These are phyloP conservation scores for Solanum bulbocastanum DNA, from an alignment of 257 asterid genomes.

Conservation along the genomic window DNA sequence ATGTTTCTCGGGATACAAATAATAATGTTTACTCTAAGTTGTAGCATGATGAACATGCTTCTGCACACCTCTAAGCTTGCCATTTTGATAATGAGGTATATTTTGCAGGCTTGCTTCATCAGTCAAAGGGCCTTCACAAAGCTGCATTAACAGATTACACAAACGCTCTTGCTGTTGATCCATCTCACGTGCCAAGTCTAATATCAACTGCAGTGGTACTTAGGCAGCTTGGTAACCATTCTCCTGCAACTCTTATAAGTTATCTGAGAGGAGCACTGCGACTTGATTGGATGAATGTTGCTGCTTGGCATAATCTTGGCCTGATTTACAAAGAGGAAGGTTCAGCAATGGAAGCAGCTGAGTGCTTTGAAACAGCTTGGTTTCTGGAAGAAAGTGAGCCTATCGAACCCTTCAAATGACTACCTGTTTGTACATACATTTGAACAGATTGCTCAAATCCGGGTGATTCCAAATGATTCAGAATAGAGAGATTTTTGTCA, in stretches of 20 bases:
- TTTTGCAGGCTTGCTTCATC: conserved; percentile 64
- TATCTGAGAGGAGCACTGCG: conserved; percentile 2
- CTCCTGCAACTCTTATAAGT: background rate
- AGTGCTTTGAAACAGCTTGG: conserved; percentile 6
- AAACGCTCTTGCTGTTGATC: conserved; percentile 54
- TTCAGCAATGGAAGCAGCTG: background rate
- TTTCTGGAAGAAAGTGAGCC: conserved; percentile 1
- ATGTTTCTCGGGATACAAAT: background rate
- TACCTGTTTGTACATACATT: background rate
- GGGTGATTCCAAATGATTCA: background rate
- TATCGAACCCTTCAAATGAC: conserved; percentile 8
- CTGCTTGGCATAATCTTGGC: conserved; percentile 16
- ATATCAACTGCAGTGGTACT: conserved; percentile 53
- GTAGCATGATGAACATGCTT: background rate
- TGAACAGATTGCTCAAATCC: background rate
- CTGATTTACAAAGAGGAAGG: conserved; percentile 4
- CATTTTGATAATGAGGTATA: background rate
- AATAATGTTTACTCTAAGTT: background rate
- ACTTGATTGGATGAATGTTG: background rate
- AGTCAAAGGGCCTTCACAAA: conserved; percentile 43
- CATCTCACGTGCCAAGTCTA: conserved; percentile 57
- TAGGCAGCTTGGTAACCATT: conserved; percentile 27
- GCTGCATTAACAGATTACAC: conserved; percentile 52
- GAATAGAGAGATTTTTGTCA: background rate
- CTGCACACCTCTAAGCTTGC: background rate